phyloP scores from a whole-genome alignment of 2,329 filamentous ascomycete species.

The Colletotrichum higginsianum region DNA sequence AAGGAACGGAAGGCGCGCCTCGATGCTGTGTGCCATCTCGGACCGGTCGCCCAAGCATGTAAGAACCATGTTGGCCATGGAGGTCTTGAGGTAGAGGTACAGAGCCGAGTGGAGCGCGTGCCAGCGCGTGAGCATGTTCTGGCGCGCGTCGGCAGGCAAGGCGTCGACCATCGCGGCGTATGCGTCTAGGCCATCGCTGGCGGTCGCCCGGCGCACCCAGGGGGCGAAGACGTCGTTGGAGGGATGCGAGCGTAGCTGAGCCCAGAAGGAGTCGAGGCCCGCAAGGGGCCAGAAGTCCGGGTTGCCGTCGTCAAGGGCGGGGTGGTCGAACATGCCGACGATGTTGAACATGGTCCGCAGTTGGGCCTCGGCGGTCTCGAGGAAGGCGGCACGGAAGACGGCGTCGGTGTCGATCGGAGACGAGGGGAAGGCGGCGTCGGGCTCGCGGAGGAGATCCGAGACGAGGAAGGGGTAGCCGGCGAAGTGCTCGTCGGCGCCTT shows the following conservation, averaged over 20 bases:
- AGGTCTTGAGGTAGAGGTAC: constrained; percentile 46
- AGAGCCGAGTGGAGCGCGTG: constrained; percentile 45
- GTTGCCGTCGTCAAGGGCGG: constrained; percentile 15
- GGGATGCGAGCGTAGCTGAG: neutral
- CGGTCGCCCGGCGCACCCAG: constrained; percentile 31
- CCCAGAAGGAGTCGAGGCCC: neutral
- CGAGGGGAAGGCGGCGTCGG: constrained; percentile 51
- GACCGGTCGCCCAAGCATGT: constrained; percentile 50
- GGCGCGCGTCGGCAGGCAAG: constrained; percentile 35
- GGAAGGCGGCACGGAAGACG: too few species aligned
- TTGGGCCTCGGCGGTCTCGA: too few species aligned
- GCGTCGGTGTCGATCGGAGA: too few species aligned
- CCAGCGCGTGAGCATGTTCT: constrained; percentile 47
- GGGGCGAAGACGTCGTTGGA: constrained; percentile 20
- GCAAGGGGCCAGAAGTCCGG: neutral
- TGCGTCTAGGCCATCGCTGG: neutral
- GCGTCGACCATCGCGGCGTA: constrained; percentile 17
- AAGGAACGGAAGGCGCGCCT: constrained; percentile 42
- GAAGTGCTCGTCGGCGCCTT: constrained; percentile 69
- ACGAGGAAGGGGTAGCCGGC: constrained; percentile 64
- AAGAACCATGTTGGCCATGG: constrained; percentile 48
- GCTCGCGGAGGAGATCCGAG: constrained; percentile 63
- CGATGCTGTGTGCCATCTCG: constrained; percentile 54
- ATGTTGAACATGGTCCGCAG: too few species aligned
- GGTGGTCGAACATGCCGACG: constrained; percentile 12